Base-by-base conservation (phyloP, 352 stramenopile genomes). In the Pythium brachiatum region DNA sequence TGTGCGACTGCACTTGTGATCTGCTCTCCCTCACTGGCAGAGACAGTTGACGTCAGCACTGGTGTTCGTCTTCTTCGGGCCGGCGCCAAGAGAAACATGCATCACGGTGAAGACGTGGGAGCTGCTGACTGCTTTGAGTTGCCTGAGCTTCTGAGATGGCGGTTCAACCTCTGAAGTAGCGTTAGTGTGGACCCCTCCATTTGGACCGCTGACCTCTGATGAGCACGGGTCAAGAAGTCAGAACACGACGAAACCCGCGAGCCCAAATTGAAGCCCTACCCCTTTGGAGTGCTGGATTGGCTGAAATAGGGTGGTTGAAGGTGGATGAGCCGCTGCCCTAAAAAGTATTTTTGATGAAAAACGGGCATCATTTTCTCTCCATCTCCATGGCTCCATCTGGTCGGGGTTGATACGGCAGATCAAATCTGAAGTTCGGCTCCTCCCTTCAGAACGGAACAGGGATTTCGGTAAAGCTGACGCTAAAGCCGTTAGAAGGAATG, bases 101-200 rank as follows among this genome's bases (percentile, higher is more conserved):
- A 65, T 59, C 27, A 64, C 57, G 57, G 26, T 58, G 47, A 53
- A 62, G 56, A 62, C 56, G 56, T 21, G 36, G 12, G 41, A 48
- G 41, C n/a, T 48, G 41, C 41, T 48, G n/a, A 27, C n/a, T 48
- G n/a, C n/a, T n/a, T n/a, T n/a, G n/a, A n/a, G n/a, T n/a, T n/a
- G 41, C 41, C 8, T 48, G 41, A 18, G n/a, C 41, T 48, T 48
- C 41, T 48, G 41, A 26, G 41, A 27, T 48, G 38, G 38, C 41
- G 34, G 34, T 41, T 41, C 34, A 41, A 9, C 9, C 15, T 13
- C 5, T 48, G 41, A 48, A 48, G 41, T 48, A 48, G n/a, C n/a
- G n/a, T 48, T 48, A 48, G n/a, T 48, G 41, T 48, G 41, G 41
- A 11, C 2, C n/a, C 8, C 41, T 5, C 41, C 6, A 48, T 48